A percentile compares a stretch with the other conserved stretches of the same genome.
Conservation (phyloP, 805 yeast genomes). For the Ascoidea rubescens region DNA sequence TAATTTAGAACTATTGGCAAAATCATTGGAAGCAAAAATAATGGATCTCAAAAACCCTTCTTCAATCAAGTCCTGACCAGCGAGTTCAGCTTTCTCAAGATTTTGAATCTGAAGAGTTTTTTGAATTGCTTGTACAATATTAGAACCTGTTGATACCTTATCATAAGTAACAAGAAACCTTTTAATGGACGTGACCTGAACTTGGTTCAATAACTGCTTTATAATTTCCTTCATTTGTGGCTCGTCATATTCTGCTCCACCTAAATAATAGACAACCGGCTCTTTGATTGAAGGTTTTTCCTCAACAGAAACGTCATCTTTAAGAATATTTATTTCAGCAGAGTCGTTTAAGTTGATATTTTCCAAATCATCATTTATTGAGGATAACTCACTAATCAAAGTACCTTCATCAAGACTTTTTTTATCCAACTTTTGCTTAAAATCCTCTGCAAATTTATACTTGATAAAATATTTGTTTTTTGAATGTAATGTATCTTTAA, state of each 20-base stretch:
- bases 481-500: slow-evolving; percentile 32
- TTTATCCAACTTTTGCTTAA: slow-evolving; percentile 34
- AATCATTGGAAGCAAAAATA: slow-evolving; percentile 44
- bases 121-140: slow-evolving; percentile 46
- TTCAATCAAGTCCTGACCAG: slow-evolving; percentile 60
- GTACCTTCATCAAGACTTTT: slow-evolving; percentile 14
- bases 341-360: neutral
- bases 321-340: slow-evolving; percentile 11
- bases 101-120: slow-evolving; percentile 28
- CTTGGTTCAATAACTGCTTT: slow-evolving; percentile 26
- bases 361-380: neutral
- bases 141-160: slow-evolving; percentile 46
- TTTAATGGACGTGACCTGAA: slow-evolving; percentile 40
- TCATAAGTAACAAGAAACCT: slow-evolving; percentile 59
- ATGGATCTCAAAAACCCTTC: slow-evolving; percentile 50
- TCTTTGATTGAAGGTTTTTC: slow-evolving; percentile 14
- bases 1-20: slow-evolving; percentile 63
- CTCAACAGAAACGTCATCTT: slow-evolving; percentile 12
- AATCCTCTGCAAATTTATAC: slow-evolving; percentile 61
- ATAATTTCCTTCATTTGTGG: slow-evolving; percentile 28
- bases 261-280: slow-evolving; percentile 19
- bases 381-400: slow-evolving; percentile 1
- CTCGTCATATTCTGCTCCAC: slow-evolving; percentile 23
- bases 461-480: slow-evolving; percentile 66
- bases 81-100: slow-evolving; percentile 46